phyloP scores from a whole-genome alignment of 495 filamentous ascomycete genomes.

The Opeltia flavorubescens region DNA sequence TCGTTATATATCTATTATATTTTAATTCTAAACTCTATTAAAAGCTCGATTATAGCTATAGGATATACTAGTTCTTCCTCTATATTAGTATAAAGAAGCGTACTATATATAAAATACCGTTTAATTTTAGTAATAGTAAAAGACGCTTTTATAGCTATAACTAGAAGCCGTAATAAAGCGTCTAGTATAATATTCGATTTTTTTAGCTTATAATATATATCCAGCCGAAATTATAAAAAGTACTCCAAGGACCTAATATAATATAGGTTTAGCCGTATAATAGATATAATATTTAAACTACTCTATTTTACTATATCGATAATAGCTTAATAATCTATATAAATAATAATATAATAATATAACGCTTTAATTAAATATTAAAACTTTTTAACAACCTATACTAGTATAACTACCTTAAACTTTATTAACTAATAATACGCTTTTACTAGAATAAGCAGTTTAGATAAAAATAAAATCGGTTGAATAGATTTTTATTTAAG shows the following conservation, averaged over 20 bases:
- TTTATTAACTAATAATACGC: background rate
- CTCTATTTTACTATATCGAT: constrained; percentile 1
- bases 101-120: too few relatives aligned
- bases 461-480: background rate
- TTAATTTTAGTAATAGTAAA: too few relatives aligned
- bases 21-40: too few relatives aligned
- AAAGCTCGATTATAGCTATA: too few relatives aligned
- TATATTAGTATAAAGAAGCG: too few relatives aligned
- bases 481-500: background rate
- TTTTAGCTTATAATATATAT: background rate
- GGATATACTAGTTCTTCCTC: too few relatives aligned
- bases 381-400: background rate
- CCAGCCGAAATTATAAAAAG: background rate
- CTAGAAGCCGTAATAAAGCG: background rate
- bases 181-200: background rate
- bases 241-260: constrained; percentile 3
- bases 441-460: background rate
- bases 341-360: too few relatives aligned
- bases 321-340: constrained; percentile 1
- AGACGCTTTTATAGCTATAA: too few relatives aligned
- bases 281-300: background rate
- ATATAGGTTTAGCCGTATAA: constrained; percentile 1
- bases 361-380: background rate
- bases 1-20: too few relatives aligned
- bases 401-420: background rate